Evolutionary conservation across 352 stramenopile genomes (phyloP), one percentile per base, ranked within the genome.

Genomic region (Phytophthora citrophthora): DNA sequence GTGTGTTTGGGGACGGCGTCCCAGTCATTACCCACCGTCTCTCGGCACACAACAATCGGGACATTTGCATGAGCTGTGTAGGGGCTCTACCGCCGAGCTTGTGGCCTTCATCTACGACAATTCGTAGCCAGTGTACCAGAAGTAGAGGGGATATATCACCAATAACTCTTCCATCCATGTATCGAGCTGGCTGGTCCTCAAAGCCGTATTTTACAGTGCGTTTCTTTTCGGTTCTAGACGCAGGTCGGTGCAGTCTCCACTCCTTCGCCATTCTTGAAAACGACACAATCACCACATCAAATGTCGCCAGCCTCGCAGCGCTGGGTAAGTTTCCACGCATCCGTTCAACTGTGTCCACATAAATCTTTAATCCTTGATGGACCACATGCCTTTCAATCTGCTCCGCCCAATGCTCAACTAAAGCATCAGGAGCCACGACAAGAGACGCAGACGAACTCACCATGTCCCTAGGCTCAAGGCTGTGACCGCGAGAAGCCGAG

Each of bases 21-120:
- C 97, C 97, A 7, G 95, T 98, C 94, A 99, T 98, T 11, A 97
- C 88, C 96, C 95, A 99, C 10, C 93, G 76, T 44, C 91, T 83
- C 44, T 97, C 75, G 2, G 89, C 90, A 18, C 77, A 83, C 13
- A 98, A 62, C n/a, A 93, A 36, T 31, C 84, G 65, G 7, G 96
- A 87, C 63, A 97, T 96, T 18, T 83, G 59, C 62, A 94, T 94
- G 12, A 93, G 74, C 27, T 81, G 79, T 1, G 74, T 86, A 4
- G 76, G 61, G 3, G 69, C 68, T 49, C 70, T 76, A 0, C 79
- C 77, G 5, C 90, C 91, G 7, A 98, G 73, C 53, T 97, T 95
- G 56, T 98, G 95, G 10, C 96, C 96, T 86, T 99, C 95, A 64
- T 98, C 95, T 0, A 98, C 93, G 54, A 99, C 81, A 32, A 99